Evolutionary conservation across 805 yeast species (phyloP).

Genomic region (Torulaspora quercuum): DNA sequence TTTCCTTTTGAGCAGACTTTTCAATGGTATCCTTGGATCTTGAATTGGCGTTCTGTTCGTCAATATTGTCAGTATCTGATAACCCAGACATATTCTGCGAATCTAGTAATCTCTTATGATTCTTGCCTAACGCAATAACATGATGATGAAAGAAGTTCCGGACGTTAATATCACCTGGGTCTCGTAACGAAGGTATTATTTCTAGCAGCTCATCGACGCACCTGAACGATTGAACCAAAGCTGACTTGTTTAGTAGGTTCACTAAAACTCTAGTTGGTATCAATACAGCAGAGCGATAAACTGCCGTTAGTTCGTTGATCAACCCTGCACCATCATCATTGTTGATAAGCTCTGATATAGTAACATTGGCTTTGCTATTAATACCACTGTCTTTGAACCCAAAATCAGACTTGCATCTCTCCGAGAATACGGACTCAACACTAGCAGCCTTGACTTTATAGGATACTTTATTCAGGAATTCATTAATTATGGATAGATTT

Average conservation of each 20-base stretch:
- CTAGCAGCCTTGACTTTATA: slow-evolving; percentile 32
- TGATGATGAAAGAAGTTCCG: slow-evolving; percentile 84
- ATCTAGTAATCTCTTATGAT: slow-evolving; percentile 37
- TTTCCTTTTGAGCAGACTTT: no score
- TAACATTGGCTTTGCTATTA: slow-evolving; percentile 6
- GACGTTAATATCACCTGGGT: slow-evolving; percentile 70
- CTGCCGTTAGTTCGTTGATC: slow-evolving; percentile 39
- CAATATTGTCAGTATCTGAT: not conserved
- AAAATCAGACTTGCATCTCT: slow-evolving; percentile 1
- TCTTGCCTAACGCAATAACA: slow-evolving; percentile 73
- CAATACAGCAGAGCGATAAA: slow-evolving; percentile 44
- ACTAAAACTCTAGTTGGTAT: slow-evolving; percentile 55
- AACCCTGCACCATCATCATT: slow-evolving; percentile 47
- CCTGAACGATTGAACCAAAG: slow-evolving; percentile 49
- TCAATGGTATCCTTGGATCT: not conserved
- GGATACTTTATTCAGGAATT: slow-evolving; percentile 50
- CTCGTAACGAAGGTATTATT: slow-evolving; percentile 51
- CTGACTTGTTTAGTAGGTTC: slow-evolving; percentile 62
- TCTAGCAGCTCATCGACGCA: slow-evolving; percentile 58
- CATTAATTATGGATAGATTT: slow-evolving; percentile 51
- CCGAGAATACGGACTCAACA: slow-evolving; percentile 1
- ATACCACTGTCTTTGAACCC: slow-evolving; percentile 4
- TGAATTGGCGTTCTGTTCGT: not conserved
- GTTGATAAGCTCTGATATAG: slow-evolving; percentile 30
- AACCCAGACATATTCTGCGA: not conserved